These are phyloP conservation scores for Spatholobus suberectus DNA, from an alignment of 306 rosid genomes.

Conservation along the genomic window DNA sequence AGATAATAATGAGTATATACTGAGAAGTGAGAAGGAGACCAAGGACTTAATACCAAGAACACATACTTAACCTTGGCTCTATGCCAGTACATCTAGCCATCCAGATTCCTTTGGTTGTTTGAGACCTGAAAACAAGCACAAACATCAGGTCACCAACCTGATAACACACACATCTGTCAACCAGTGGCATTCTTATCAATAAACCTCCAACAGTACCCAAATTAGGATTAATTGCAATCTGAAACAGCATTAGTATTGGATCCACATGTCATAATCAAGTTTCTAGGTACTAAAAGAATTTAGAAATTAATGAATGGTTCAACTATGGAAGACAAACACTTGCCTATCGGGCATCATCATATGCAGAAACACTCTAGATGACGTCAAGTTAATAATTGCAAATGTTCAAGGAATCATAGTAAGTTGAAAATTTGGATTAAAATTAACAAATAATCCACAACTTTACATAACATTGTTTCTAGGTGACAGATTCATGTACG, in stretches of 20 bases:
- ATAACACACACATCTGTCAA: no score
- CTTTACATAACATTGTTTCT: background rate
- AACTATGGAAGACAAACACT: background rate
- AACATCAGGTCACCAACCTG: background rate
- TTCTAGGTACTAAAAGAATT: background rate
- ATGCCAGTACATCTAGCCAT: slow-evolving; percentile 81
- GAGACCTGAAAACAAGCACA: slow-evolving; percentile 69
- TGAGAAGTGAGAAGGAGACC: no score
- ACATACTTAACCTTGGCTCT: no score
- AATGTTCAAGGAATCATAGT: slow-evolving; percentile 23
- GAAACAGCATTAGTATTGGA: slow-evolving; percentile 16
- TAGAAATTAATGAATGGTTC: slow-evolving; percentile 26
- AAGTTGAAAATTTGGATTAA: background rate
- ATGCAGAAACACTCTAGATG: slow-evolving; percentile 17
- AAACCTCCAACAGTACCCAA: background rate
- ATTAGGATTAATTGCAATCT: slow-evolving; percentile 16
- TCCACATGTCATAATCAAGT: slow-evolving; percentile 5
- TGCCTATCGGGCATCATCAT: background rate
- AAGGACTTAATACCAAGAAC: no score
- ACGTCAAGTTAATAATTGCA: slow-evolving; percentile 97
- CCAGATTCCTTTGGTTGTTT: slow-evolving; percentile 97
- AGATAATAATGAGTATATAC: background rate
- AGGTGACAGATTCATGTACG: no score
- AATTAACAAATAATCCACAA: background rate
- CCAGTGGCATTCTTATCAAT: no score